Percentiles rank a stretch among this genome's conserved stretches.
Conservation (phyloP, 1,139 yeast species). For the Scheffersomyces illinoinensis region DNA sequence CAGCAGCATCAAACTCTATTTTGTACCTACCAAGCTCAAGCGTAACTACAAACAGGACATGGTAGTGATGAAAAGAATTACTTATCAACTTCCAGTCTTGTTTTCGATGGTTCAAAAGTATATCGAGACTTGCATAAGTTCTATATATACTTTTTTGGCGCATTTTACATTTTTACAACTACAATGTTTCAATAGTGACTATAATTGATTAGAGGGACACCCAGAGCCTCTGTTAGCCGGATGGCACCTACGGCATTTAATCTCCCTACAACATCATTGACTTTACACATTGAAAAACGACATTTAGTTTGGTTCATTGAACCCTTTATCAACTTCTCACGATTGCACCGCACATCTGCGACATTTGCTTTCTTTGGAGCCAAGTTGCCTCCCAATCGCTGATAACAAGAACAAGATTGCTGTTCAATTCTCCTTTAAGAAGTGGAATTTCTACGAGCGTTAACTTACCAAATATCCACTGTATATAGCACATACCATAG, state of each 20-base stretch:
- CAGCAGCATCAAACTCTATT: conserved; percentile 1
- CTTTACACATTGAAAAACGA: not conserved
- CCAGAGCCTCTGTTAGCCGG: not conserved
- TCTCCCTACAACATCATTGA: not conserved
- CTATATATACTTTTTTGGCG: not conserved
- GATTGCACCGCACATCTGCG: not conserved
- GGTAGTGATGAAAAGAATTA: not conserved
- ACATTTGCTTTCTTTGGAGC: not conserved
- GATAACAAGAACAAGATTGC: not conserved
- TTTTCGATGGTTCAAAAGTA: not conserved
- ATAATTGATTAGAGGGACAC: not conserved
- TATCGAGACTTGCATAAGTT: not conserved
- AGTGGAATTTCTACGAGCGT: not conserved
- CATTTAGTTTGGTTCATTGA: not conserved
- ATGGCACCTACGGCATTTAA: not conserved
- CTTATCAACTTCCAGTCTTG: not conserved
- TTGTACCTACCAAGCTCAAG: not conserved
- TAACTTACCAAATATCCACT: not conserved
- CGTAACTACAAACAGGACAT: not conserved
- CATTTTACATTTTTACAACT: not conserved
- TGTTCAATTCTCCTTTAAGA: not conserved
- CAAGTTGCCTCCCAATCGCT: not conserved
- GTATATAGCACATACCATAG: not conserved
- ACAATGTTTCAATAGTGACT: not conserved
- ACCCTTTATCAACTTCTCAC: not conserved